Evolutionary conservation across 202 grass and related monocot genomes (phyloP).

Genomic region (Thinopyrum obtusiflorum): DNA sequence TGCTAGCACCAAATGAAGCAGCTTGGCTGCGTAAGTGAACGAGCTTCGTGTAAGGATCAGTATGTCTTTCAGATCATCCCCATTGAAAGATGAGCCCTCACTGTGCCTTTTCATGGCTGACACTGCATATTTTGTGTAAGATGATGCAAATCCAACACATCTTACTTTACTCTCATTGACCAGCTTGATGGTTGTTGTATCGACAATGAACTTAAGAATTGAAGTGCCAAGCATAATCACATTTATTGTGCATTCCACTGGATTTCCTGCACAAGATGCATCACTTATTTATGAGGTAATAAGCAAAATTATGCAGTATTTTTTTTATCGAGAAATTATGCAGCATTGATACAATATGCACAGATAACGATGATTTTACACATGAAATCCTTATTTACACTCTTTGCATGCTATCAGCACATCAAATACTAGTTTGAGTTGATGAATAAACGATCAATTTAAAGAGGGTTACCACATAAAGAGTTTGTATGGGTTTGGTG

Average conservation of each 20-base stretch:
- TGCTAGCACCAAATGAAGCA: slow-evolving; percentile 73
- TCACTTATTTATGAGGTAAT: neutral
- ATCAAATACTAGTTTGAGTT: neutral
- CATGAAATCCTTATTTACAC: neutral
- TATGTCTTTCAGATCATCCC: slow-evolving; percentile 59
- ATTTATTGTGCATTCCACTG: slow-evolving; percentile 47
- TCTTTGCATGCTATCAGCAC: neutral
- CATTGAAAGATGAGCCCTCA: slow-evolving; percentile 38
- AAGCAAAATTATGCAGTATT: neutral
- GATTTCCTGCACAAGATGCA: slow-evolving; percentile 48
- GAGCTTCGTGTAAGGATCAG: slow-evolving; percentile 59
- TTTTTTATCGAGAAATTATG: neutral
- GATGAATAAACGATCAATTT: neutral
- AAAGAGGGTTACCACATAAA: slow-evolving; percentile 4
- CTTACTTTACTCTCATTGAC: slow-evolving; percentile 47
- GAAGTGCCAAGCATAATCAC: slow-evolving; percentile 52
- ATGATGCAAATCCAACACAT: slow-evolving; percentile 65
- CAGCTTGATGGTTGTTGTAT: slow-evolving; percentile 49
- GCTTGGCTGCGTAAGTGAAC: slow-evolving; percentile 79
- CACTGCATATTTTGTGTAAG: slow-evolving; percentile 52
- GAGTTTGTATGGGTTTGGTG: neutral
- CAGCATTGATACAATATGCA: neutral
- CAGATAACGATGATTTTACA: neutral
- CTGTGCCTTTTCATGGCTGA: slow-evolving; percentile 48
- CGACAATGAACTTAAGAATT: slow-evolving; percentile 71